A percentile compares a stretch with the other conserved stretches of the same genome.
phyloP scores from a whole-genome alignment of 2,329 filamentous ascomycete species.

The Aspergillus pseudonomiae region DNA sequence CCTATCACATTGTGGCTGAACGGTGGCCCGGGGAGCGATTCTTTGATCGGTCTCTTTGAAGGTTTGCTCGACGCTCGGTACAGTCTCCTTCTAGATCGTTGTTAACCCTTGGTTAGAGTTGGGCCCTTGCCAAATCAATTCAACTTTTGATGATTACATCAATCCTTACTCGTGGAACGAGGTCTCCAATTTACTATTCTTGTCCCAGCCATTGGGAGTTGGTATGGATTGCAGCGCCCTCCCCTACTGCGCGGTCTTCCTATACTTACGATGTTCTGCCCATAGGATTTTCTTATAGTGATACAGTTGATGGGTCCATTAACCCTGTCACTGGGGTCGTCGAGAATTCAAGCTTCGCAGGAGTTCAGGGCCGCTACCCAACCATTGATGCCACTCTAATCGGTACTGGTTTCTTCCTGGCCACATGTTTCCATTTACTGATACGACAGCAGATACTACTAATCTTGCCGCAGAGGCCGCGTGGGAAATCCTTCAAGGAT shows the following conservation, averaged over 20 bases:
- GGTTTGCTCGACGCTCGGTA: constrained; percentile 25
- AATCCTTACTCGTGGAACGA: constrained; percentile 66
- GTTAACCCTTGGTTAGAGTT: constrained; percentile 33
- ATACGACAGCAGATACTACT: constrained; percentile 50
- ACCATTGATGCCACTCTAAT: constrained; percentile 53
- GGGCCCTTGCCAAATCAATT: constrained; percentile 49
- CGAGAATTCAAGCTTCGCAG: constrained; percentile 47
- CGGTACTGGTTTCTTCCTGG: constrained; percentile 24
- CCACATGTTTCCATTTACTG: neutral
- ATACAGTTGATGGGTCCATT: constrained; percentile 43
- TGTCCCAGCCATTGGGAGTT: constrained; percentile 63
- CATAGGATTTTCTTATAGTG: constrained; percentile 39
- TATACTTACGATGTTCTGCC: neutral
- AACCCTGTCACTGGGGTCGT: constrained; percentile 50
- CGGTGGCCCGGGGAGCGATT: constrained; percentile 47
- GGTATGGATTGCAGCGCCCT: constrained; percentile 37
- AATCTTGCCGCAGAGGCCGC: constrained; percentile 58
- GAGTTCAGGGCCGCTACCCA: constrained; percentile 52
- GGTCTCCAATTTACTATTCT: constrained; percentile 62
- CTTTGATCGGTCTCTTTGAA: constrained; percentile 46
- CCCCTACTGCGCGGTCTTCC: neutral
- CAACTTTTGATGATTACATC: constrained; percentile 47
- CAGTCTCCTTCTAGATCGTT: neutral
- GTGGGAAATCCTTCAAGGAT: constrained; percentile 60
- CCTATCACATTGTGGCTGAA: constrained; percentile 49